Conservation (phyloP, 2,329 filamentous ascomycete species). For the Clonostachys sp. region DNA sequence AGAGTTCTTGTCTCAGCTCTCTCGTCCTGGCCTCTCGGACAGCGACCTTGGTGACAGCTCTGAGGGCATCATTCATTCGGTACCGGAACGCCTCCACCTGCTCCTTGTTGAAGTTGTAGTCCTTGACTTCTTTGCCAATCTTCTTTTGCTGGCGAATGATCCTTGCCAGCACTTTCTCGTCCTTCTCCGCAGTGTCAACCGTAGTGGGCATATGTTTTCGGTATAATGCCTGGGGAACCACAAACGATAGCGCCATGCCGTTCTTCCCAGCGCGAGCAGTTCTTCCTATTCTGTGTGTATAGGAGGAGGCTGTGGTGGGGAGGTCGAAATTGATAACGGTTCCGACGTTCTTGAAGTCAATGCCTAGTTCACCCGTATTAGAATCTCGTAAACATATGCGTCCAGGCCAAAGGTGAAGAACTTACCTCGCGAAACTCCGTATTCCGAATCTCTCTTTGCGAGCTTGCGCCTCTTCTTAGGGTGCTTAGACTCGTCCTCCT, state of each 20-base stretch:
- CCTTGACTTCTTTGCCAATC: constrained; percentile 75
- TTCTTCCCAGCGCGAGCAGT: constrained; percentile 88
- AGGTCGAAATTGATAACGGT: constrained; percentile 97
- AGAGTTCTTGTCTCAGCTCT: constrained; percentile 82
- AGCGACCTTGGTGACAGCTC: constrained; percentile 83
- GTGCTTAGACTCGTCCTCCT: constrained; percentile 10
- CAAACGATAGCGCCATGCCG: constrained; percentile 94
- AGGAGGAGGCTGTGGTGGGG: constrained; percentile 80
- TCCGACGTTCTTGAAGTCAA: constrained; percentile 94
- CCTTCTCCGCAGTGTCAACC: constrained; percentile 69
- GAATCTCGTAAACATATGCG: too few species aligned
- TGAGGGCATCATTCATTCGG: constrained; percentile 86
- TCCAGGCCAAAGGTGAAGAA: neutral
- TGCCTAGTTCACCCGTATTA: constrained; percentile 27
- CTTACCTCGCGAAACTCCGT: constrained; percentile 81
- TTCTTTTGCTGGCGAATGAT: constrained; percentile 77
- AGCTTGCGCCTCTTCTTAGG: constrained; percentile 60
- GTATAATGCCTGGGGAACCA: constrained; percentile 76
- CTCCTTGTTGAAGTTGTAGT: constrained; percentile 92
- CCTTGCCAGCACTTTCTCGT: constrained; percentile 78
- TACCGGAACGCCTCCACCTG: constrained; percentile 94
- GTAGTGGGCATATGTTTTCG: constrained; percentile 87
- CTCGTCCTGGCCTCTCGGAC: constrained; percentile 85
- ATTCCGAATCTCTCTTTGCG: constrained; percentile 73
- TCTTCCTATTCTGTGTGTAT: constrained; percentile 93